Evolutionary conservation across 768 basidiomycete genomes (phyloP).

Genomic region (Termitomyces sp.): DNA sequence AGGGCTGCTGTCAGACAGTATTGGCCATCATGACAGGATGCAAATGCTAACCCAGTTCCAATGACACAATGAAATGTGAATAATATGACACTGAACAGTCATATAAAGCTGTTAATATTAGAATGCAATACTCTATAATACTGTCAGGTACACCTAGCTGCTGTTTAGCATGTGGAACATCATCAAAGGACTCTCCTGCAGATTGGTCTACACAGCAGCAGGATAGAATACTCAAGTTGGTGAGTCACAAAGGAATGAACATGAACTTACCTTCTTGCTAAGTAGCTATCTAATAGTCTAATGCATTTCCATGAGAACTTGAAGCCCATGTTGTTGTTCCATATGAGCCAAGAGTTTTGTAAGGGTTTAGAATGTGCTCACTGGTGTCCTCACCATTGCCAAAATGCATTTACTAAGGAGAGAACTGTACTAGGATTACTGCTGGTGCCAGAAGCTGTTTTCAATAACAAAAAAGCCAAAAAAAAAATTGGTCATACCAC

Average conservation of each 20-base stretch:
- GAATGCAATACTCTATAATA: too few species aligned
- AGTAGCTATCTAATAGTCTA: background rate
- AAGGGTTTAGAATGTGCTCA: background rate
- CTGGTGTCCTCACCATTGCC: background rate
- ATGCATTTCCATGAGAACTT: background rate
- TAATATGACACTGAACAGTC: conserved; percentile 49
- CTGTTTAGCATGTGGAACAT: conserved; percentile 12
- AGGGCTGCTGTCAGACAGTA: background rate
- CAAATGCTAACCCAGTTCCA: conserved; percentile 50
- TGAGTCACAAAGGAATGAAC: background rate
- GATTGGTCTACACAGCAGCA: conserved; percentile 1
- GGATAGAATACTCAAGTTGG: background rate
- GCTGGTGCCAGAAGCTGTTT: too few species aligned
- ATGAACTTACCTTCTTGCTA: background rate
- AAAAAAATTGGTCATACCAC: too few species aligned
- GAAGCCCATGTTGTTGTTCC: background rate
- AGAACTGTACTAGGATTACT: too few species aligned
- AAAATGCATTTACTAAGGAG: background rate
- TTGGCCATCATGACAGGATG: conserved; percentile 4
- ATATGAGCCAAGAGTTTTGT: background rate
- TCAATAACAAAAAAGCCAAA: too few species aligned
- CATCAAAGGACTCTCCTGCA: conserved; percentile 15
- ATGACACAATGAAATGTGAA: conserved; percentile 76
- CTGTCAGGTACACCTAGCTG: conserved; percentile 13
- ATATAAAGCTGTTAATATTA: conserved; percentile 25